A percentile compares a stretch with the other conserved stretches of the same genome.
These are phyloP conservation scores for Gynostemma pentaphyllum DNA, from an alignment of 306 rosid genomes.

Conservation along the genomic window DNA sequence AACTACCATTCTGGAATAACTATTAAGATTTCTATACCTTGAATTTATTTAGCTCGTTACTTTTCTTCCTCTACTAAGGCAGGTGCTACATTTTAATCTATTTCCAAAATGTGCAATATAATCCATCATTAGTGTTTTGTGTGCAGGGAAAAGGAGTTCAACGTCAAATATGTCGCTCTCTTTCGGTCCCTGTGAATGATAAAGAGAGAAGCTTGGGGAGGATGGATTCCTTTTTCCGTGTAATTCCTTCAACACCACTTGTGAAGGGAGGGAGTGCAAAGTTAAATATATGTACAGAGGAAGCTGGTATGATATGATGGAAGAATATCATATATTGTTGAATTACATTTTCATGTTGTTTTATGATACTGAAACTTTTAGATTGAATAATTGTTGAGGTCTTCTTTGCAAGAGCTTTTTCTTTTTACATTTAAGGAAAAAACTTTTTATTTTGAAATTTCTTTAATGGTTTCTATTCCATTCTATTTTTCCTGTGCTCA, in stretches of 20 bases:
- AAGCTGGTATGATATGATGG: conserved; percentile 44
- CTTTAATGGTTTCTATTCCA: not conserved
- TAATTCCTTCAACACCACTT: conserved; percentile 78
- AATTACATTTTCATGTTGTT: not conserved
- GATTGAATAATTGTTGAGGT: not conserved
- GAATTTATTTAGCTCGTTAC: not conserved
- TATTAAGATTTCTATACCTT: not conserved
- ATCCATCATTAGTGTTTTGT: not conserved
- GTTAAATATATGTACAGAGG: conserved; percentile 22
- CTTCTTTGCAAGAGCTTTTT: not conserved
- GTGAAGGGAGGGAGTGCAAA: conserved; percentile 36
- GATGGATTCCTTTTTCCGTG: conserved; percentile 71
- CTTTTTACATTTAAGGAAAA: not conserved
- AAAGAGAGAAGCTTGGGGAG: conserved; percentile 45
- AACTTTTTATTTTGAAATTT: not conserved
- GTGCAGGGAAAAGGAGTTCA: conserved; percentile 46
- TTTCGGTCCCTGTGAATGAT: conserved; percentile 61
- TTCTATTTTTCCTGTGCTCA: too few species aligned
- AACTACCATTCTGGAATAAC: not conserved
- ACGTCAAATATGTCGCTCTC: conserved; percentile 57
- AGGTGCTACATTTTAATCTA: not conserved
- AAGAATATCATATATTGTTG: not conserved
- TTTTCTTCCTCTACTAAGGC: not conserved
- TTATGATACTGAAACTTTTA: not conserved
- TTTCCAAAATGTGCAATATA: not conserved